Base-by-base conservation (phyloP, 1,284 basidiomycete genomes). In the Ganoderma meredithae region DNA sequence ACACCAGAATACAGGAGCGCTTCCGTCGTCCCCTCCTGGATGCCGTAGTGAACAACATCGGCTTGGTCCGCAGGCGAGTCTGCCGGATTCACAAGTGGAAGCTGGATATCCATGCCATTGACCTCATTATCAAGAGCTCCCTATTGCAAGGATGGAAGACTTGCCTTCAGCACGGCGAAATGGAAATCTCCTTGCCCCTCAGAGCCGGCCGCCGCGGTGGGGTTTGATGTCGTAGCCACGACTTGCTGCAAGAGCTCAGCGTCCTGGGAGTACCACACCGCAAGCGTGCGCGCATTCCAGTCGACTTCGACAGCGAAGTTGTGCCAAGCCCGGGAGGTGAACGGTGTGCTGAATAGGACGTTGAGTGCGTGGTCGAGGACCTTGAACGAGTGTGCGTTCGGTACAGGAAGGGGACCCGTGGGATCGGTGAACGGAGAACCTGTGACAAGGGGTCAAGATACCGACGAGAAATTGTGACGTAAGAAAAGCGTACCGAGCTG, bases 241-340 rank as follows among this genome's bases (percentile, higher is more conserved):
- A 88, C 87, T 1, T 79, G 74, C 55, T 73, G 67, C 8, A 89
- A 81, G 0, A 77, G 75, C 1, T 64, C 52, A 3, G 69, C 80
- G 52, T 85, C 81, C 12, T 71, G 75, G 0, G 88, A 90, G 74
- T 88, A 89, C 59, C 83, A 83, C 5, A 85, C 82, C 10, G 79
- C 80, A 19, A 90, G 80, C 0, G 86, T 87, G 47, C 76, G 79
- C 25, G 81, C 76, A n/a, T 80, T 79, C 86, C 87, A 90, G 75
- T 89, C 85, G 40, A 88, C 82, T 67, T 83, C 82, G 47, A 89
- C 74, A 0, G 86, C 87, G 73, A 89, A 88, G 77, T 90, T 89
- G 75, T 89, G 88, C 87, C 88, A 89, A 9, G 73, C 73, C 15
- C 71, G 71, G 2, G 80, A 68, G 0, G 78, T 77, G 78, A 89